A percentile compares a stretch with the other conserved stretches of the same genome.
Evolutionary conservation across 805 yeast species (phyloP).

Genomic region (Metschnikowia continentalis): DNA sequence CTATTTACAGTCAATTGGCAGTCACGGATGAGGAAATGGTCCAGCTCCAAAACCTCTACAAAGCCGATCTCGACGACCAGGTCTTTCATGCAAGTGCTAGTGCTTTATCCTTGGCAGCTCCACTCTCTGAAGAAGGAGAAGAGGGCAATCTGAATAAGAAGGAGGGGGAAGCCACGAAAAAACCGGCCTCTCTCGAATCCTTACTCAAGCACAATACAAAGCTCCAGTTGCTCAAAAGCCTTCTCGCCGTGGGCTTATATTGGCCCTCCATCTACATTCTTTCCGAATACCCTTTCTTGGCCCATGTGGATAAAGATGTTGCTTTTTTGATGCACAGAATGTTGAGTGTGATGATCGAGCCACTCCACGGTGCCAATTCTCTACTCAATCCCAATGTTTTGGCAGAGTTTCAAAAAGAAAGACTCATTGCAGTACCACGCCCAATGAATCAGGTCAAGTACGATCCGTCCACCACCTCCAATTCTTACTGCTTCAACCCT

Average conservation of each 20-base stretch:
- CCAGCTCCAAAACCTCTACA: constrained; percentile 41
- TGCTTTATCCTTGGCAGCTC: constrained; percentile 86
- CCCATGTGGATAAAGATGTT: constrained; percentile 48
- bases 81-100: constrained; percentile 62
- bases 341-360: constrained; percentile 45
- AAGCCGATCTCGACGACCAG: constrained; percentile 47
- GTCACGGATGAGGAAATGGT: constrained; percentile 51
- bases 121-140: constrained; percentile 65
- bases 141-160: constrained; percentile 18
- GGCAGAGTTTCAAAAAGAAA: constrained; percentile 20
- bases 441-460: constrained; percentile 23
- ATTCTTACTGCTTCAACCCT: constrained; percentile 31
- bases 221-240: constrained; percentile 44
- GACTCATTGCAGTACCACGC: constrained; percentile 22
- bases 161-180: constrained; percentile 7
- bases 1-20: constrained; percentile 51
- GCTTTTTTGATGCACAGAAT: constrained; percentile 46
- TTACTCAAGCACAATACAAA: constrained; percentile 21
- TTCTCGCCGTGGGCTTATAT: constrained; percentile 57
- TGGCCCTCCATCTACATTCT: constrained; percentile 59
- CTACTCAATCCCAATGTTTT: constrained; percentile 20
- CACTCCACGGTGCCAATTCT: constrained; percentile 36
- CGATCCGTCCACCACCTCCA: constrained; percentile 21
- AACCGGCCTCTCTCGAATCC: constrained; percentile 14
- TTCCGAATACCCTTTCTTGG: constrained; percentile 57